Percentiles rank a stretch among this genome's conserved stretches.
These are phyloP conservation scores for Barnettozyma populi DNA, from an alignment of 805 yeast genomes.

Conservation along the genomic window DNA sequence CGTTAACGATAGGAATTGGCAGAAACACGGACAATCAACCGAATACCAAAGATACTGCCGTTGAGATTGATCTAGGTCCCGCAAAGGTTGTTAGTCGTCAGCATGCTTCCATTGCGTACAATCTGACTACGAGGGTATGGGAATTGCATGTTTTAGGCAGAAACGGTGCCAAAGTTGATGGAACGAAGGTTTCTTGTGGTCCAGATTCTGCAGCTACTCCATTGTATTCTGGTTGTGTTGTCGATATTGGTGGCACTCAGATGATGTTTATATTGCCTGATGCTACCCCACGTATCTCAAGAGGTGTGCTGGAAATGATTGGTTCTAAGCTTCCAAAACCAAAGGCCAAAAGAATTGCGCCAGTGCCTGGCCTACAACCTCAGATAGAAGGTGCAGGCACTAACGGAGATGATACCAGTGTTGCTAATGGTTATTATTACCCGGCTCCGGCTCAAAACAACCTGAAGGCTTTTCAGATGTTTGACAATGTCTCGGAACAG, in stretches of 20 bases:
- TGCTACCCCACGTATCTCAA: constrained; percentile 63
- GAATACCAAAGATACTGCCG: constrained; percentile 22
- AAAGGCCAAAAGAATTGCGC: constrained; percentile 17
- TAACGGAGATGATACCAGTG: neutral
- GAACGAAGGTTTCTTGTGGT: constrained; percentile 41
- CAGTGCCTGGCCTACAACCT: constrained; percentile 10
- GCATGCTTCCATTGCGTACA: constrained; percentile 82
- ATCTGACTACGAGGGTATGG: constrained; percentile 75
- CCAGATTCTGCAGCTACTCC: constrained; percentile 43
- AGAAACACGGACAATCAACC: constrained; percentile 52
- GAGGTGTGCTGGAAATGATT: constrained; percentile 28
- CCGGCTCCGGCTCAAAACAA: constrained; percentile 9
- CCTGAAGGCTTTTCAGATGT: constrained; percentile 50
- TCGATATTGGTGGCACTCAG: constrained; percentile 96
- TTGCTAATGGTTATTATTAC: constrained; percentile 9
- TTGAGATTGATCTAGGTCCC: constrained; percentile 91
- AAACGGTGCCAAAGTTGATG: constrained; percentile 90
- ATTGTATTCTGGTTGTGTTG: constrained; percentile 78
- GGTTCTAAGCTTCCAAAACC: constrained; percentile 29
- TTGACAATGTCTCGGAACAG: constrained; percentile 31
- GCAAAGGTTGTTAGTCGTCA: constrained; percentile 93
- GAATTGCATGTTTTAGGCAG: constrained; percentile 79
- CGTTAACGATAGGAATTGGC: constrained; percentile 74
- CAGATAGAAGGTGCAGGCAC: neutral
- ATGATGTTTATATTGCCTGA: constrained; percentile 99